phyloP scores from a whole-genome alignment of 106 monocot genomes.

The Acanthochlamys bracteata region DNA sequence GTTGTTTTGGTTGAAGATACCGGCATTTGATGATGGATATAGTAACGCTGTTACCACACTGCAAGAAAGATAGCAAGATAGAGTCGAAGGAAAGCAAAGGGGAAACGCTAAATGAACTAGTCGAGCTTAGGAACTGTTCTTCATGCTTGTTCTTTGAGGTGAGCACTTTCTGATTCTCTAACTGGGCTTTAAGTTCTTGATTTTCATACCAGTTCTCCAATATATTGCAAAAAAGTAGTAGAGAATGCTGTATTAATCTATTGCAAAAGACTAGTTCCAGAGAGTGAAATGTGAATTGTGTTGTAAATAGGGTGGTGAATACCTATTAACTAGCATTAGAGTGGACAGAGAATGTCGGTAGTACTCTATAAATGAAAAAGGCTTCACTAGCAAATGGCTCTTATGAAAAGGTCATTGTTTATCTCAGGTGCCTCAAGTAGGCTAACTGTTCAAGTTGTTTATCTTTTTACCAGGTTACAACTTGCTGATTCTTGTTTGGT shows the following conservation, averaged over 20 bases:
- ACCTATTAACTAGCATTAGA: too few species aligned
- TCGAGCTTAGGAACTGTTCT: conserved; percentile 84
- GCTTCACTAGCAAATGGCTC: too few species aligned
- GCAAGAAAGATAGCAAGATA: conserved; percentile 90
- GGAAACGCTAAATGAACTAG: conserved; percentile 68
- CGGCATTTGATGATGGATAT: conserved; percentile 89
- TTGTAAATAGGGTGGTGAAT: too few species aligned
- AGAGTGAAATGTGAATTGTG: too few species aligned
- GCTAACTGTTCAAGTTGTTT: too few species aligned
- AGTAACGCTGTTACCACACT: conserved; percentile 76
- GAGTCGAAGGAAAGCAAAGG: conserved; percentile 89
- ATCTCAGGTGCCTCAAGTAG: too few species aligned
- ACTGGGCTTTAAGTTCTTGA: background rate
- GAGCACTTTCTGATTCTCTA: background rate
- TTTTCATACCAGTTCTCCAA: background rate
- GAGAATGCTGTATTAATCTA: background rate
- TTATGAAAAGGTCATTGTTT: too few species aligned
- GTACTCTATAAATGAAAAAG: too few species aligned
- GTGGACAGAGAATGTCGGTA: too few species aligned
- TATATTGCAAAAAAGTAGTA: background rate
- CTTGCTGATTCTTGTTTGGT: conserved; percentile 8
- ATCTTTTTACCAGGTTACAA: background rate
- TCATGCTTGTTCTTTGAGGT: conserved; percentile 94
- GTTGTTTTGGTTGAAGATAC: conserved; percentile 32
- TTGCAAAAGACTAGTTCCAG: background rate